Evolutionary conservation across 441 rosid genomes (phyloP).

Genomic region (Syzygium malaccense): DNA sequence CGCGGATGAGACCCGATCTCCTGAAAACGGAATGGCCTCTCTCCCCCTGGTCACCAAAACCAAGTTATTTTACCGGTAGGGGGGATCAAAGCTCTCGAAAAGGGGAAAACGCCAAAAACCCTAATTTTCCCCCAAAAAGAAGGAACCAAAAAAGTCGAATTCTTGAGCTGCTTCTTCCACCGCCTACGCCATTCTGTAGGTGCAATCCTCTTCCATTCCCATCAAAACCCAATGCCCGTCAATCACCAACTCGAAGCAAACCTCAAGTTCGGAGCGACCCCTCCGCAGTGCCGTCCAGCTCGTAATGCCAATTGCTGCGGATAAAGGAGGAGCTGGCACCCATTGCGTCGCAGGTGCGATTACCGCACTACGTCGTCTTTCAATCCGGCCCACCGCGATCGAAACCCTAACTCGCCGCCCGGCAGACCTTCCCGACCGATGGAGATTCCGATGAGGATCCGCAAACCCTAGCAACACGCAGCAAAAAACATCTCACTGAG

Average conservation of each 20-base stretch:
- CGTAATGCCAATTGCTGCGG: constrained; percentile 9
- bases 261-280: constrained; percentile 10
- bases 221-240: constrained; percentile 10
- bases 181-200: constrained; percentile 8
- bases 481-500: neutral
- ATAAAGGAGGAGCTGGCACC: constrained; percentile 8
- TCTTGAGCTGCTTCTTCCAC: neutral
- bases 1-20: constrained; percentile 19
- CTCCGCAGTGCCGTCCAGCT: constrained; percentile 10
- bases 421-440: neutral
- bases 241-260: constrained; percentile 9
- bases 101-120: constrained; percentile 3
- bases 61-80: constrained; percentile 18
- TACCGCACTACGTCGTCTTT: neutral
- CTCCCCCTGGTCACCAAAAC: constrained; percentile 14
- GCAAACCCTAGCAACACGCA: neutral
- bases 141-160: neutral
- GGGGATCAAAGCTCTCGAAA: constrained; percentile 9
- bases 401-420: neutral
- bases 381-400: neutral
- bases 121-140: neutral
- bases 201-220: constrained; percentile 41
- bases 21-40: constrained; percentile 21
- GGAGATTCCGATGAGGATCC: neutral
- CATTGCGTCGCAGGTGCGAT: neutral